These are phyloP conservation scores for Rhizopogon sp. DNA, from an alignment of 768 basidiomycete genomes.

Conservation along the genomic window DNA sequence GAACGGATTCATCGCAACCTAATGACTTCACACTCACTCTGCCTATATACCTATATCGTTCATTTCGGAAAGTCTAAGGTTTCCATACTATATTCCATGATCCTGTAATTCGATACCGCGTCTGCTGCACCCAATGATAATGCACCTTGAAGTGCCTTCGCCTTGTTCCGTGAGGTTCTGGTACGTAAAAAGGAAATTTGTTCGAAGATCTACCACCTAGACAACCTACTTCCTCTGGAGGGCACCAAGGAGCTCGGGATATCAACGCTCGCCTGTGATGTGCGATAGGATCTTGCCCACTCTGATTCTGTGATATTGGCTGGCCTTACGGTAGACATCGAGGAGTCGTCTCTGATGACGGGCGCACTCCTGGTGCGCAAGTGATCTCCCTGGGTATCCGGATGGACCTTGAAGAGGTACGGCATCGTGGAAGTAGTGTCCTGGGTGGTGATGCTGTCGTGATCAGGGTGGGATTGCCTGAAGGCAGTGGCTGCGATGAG, in stretches of 20 bases:
- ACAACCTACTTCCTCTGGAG: not conserved
- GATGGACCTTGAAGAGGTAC: not conserved
- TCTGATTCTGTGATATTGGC: not conserved
- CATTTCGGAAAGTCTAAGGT: not conserved
- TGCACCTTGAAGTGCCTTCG: not conserved
- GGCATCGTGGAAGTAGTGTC: not conserved
- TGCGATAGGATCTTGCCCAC: not conserved
- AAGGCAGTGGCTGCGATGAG: not conserved
- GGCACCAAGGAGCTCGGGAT: not conserved
- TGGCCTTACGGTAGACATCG: not conserved
- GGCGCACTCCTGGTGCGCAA: not conserved
- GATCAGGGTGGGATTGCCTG: not conserved
- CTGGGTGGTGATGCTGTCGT: slow-evolving; percentile 4
- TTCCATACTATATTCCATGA: not conserved
- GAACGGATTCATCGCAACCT: not conserved
- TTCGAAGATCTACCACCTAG: not conserved
- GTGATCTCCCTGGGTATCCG: not conserved
- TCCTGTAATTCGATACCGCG: not conserved
- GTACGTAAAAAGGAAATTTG: not conserved
- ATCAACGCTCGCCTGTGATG: not conserved
- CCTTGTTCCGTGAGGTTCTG: not conserved
- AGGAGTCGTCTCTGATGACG: too few species aligned
- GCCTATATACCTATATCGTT: not conserved
- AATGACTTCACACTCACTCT: not conserved
- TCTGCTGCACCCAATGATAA: not conserved